Base-by-base conservation (phyloP, 2,329 filamentous ascomycete species). In the Didymosphaeria variabile region DNA sequence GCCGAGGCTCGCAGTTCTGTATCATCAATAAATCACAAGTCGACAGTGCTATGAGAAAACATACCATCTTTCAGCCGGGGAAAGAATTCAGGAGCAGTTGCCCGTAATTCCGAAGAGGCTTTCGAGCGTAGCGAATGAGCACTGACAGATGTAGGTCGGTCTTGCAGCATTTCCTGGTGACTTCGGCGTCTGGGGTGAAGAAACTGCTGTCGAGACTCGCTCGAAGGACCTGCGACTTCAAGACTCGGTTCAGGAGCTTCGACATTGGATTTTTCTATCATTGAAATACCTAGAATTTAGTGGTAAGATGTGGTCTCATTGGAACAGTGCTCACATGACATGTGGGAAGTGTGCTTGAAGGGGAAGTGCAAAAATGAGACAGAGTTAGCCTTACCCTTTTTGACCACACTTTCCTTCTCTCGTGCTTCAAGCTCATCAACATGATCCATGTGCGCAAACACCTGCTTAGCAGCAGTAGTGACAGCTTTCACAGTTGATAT, bases 41-140 rank as follows among this genome's bases (percentile, higher is more conserved):
- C 12, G 21, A n/a, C 42, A 45, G 19, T 2, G 7, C 42, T 19
- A 5, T 12, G 7, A 10, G 42, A 29, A 21, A 3, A 46, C 23
- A n/a, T 23, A 26, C 40, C 53, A 55, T 21, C 31, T n/a, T 46
- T 26, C 29, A 38, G 38, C 10, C 62, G 59, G 36, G 75, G 75
- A 38, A 76, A 59, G 31, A 77, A 77, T 19, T 69, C 72, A 7
- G 67, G 60, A 4, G 74, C 75, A 36, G 73, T 77, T 13, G 75
- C 66, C 36, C 75, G 70, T 21, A 77, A 62, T 23, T 71, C 67
- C 0, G 73, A 75, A 10, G 58, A 34, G 26, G 55, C 36, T 57
- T 59, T 70, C 29, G 67, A 69, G 21, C 60, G 61, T 17, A 55
- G 52, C n/a, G 68, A 72, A 21, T 51, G 19, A 32, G 65, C 59